Evolutionary conservation across 331 rosid genomes (phyloP).

Genomic region (Acacia concinna): DNA sequence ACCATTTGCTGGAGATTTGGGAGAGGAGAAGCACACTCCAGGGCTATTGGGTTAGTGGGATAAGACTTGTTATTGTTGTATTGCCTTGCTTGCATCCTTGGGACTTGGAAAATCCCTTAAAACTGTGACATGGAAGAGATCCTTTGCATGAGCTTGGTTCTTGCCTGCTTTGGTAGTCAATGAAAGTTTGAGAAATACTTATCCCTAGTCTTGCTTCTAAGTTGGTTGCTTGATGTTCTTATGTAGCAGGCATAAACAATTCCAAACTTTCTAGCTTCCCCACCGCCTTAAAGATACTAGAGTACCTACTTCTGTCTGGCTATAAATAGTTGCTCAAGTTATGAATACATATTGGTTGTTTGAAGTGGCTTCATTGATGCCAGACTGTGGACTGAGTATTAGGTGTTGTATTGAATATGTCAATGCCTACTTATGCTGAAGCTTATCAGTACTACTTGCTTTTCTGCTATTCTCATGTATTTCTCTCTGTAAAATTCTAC

Average conservation of each 20-base stretch:
- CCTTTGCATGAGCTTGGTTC: background rate
- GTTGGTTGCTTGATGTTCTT: conserved; percentile 26
- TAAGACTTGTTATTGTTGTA: no score
- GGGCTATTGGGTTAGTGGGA: no score
- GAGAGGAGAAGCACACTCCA: conserved; percentile 55
- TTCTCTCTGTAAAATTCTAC: background rate
- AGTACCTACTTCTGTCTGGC: background rate
- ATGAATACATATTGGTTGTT: conserved; percentile 23
- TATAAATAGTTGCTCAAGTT: conserved; percentile 1
- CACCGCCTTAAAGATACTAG: background rate
- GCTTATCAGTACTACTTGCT: conserved; percentile 3
- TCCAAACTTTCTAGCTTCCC: background rate
- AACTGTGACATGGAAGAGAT: background rate
- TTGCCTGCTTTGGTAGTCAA: background rate
- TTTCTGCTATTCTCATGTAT: background rate
- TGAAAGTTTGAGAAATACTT: background rate
- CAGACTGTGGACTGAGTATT: background rate
- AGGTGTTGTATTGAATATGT: conserved; percentile 16
- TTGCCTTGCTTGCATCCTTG: no score
- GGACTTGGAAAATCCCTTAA: background rate
- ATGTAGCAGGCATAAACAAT: background rate
- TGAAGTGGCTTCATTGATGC: conserved; percentile 18
- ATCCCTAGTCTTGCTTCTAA: conserved; percentile 3
- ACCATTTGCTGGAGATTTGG: conserved; percentile 57
- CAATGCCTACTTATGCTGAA: conserved; percentile 18